Percentiles rank a stretch among this genome's conserved stretches.
Evolutionary conservation across 192 early-diverging fungal species (phyloP).

Genomic region (Coemansia sp.): DNA sequence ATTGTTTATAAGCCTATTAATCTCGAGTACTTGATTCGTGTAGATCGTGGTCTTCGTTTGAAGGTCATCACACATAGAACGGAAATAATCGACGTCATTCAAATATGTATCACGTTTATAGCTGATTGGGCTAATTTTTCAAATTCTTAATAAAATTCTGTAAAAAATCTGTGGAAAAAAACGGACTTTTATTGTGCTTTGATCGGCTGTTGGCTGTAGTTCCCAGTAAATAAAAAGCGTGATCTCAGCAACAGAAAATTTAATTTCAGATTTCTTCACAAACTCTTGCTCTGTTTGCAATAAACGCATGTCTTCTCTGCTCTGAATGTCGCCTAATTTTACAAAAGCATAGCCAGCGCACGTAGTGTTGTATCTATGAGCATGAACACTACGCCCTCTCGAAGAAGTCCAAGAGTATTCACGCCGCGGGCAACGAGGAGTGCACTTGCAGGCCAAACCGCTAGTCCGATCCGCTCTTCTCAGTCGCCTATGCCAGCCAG

Average conservation of each 20-base stretch:
- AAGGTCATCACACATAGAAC: too few species aligned
- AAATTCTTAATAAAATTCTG: too few species aligned
- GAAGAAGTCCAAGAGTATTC: constrained; percentile 15
- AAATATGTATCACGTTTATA: too few species aligned
- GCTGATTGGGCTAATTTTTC: too few species aligned
- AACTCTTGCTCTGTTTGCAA: not conserved
- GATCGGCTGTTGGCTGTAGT: not conserved
- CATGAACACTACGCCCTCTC: constrained; percentile 8
- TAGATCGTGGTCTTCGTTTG: too few species aligned
- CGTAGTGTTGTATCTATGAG: not conserved
- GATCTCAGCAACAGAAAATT: not conserved
- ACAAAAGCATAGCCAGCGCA: not conserved
- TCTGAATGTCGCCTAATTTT: not conserved
- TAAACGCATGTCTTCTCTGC: not conserved
- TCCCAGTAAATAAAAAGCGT: not conserved
- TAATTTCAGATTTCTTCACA: not conserved
- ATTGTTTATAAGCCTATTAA: too few species aligned
- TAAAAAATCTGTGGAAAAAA: too few species aligned
- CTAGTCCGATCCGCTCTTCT: constrained; percentile 1
- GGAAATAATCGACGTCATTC: too few species aligned
- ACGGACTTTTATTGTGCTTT: too few species aligned
- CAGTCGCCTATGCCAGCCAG: constrained; percentile 8
- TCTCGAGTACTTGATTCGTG: too few species aligned
- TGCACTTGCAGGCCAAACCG: not conserved
- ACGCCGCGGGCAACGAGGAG: constrained; percentile 17